These are phyloP conservation scores for Plasmopara viticola DNA, from an alignment of 352 stramenopile genomes.

Conservation along the genomic window DNA sequence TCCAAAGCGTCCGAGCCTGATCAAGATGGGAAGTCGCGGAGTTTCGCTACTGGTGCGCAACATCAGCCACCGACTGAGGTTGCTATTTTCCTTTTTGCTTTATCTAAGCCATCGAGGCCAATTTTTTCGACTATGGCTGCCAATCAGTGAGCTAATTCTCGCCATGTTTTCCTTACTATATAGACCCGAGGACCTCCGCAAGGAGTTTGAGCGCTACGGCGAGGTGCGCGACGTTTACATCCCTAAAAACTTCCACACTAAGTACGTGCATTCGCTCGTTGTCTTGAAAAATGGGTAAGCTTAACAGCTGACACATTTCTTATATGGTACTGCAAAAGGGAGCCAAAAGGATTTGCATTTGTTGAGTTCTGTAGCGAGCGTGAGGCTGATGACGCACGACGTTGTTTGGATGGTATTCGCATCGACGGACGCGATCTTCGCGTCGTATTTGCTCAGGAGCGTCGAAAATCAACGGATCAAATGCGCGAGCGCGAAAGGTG, in stretches of 20 bases:
- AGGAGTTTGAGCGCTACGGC: slow-evolving; percentile 91
- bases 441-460: slow-evolving; percentile 95
- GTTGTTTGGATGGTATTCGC: slow-evolving; percentile 87
- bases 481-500: slow-evolving; percentile 88
- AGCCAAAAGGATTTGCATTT: slow-evolving; percentile 94
- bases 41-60: slow-evolving; percentile 92
- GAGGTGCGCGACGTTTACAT: slow-evolving; percentile 95
- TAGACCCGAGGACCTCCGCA: slow-evolving; percentile 86
- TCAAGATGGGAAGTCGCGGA: slow-evolving; percentile 38
- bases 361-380: slow-evolving; percentile 92
- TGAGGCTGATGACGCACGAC: slow-evolving; percentile 86
- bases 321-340: slow-evolving; percentile 27
- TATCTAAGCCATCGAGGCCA: background rate
- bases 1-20: slow-evolving; percentile 6
- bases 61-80: slow-evolving; percentile 85
- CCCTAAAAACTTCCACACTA: slow-evolving; percentile 91
- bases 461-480: slow-evolving; percentile 92
- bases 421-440: slow-evolving; percentile 91
- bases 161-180: background rate
- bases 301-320: slow-evolving; percentile 2
- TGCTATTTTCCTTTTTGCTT: slow-evolving; percentile 5
- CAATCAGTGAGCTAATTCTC: background rate
- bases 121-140: background rate
- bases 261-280: slow-evolving; percentile 34
- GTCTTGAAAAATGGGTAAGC: background rate